Evolutionary conservation across 352 stramenopile species (phyloP).

Genomic region (Phytophthora capsici): DNA sequence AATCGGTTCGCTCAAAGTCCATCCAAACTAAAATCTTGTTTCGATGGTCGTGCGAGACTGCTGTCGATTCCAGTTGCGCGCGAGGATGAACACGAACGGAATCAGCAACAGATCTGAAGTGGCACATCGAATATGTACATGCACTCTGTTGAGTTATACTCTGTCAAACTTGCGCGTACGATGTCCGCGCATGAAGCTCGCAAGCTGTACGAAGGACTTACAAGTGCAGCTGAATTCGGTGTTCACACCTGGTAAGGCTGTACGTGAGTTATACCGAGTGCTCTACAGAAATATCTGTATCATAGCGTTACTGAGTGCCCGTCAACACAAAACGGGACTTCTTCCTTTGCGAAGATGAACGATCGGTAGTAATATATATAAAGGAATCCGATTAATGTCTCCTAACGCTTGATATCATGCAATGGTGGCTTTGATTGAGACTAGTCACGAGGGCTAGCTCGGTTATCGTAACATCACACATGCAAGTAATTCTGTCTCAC

Average conservation of each 20-base stretch:
- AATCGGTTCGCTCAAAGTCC: background rate
- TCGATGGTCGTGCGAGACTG: background rate
- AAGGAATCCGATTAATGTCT: conserved; percentile 1
- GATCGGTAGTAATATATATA: background rate
- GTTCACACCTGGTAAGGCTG: background rate
- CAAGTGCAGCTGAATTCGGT: background rate
- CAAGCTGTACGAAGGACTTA: no score
- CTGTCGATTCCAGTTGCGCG: background rate
- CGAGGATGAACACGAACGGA: background rate
- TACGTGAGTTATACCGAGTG: no score
- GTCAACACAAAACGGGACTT: no score
- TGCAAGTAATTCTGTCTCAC: conserved; percentile 18
- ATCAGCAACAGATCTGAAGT: background rate
- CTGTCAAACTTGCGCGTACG: background rate
- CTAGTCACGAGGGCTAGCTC: conserved; percentile 5
- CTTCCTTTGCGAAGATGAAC: no score
- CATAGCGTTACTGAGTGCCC: no score
- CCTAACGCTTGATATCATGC: conserved; percentile 5
- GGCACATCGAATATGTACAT: no score
- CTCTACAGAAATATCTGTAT: no score
- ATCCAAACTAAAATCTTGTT: conserved; percentile 1
- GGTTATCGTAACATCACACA: conserved; percentile 10
- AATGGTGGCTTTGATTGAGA: conserved; percentile 29
- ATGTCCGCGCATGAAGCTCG: no score
- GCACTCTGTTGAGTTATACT: background rate